A percentile compares a stretch with the other conserved stretches of the same genome.
Conservation (phyloP, 208 protist species). For the Zelonia costaricensis region DNA sequence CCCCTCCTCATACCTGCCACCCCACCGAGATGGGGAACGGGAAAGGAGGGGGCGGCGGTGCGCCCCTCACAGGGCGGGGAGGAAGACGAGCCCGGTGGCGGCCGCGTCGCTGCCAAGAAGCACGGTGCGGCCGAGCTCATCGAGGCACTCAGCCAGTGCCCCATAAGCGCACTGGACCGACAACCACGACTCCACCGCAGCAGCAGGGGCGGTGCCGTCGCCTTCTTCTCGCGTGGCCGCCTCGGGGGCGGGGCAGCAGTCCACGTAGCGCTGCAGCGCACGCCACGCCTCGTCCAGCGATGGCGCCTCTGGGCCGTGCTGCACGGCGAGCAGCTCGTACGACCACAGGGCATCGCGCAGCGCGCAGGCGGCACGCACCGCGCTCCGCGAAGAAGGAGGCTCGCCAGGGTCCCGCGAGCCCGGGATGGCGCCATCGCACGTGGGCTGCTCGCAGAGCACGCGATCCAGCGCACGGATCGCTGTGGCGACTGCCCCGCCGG, state of each 20-base stretch:
- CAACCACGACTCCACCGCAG: slow-evolving; percentile 28
- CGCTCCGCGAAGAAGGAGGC: neutral
- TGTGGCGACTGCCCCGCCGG: slow-evolving; percentile 4
- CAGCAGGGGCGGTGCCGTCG: neutral
- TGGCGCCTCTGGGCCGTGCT: slow-evolving; percentile 11
- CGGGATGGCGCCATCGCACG: no score
- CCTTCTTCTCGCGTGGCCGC: neutral
- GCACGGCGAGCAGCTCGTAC: slow-evolving; percentile 22
- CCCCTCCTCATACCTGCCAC: no score
- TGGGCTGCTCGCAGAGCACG: no score
- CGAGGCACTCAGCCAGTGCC: slow-evolving; percentile 30
- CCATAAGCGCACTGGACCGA: slow-evolving; percentile 32
- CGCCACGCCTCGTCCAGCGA: slow-evolving; percentile 17
- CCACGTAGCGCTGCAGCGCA: slow-evolving; percentile 13
- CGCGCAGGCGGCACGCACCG: neutral
- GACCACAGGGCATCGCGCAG: slow-evolving; percentile 28
- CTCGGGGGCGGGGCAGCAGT: no score
- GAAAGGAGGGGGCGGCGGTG: neutral
- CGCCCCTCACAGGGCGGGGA: neutral
- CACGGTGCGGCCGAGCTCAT: slow-evolving; percentile 41
- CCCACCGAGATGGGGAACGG: no score
- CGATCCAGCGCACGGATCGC: slow-evolving; percentile 14
- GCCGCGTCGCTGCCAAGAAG: slow-evolving; percentile 14
- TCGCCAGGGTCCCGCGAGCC: no score
- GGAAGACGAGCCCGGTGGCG: neutral